Conservation (phyloP, 169 alveolate species). For the Plasmodium gaboni region DNA sequence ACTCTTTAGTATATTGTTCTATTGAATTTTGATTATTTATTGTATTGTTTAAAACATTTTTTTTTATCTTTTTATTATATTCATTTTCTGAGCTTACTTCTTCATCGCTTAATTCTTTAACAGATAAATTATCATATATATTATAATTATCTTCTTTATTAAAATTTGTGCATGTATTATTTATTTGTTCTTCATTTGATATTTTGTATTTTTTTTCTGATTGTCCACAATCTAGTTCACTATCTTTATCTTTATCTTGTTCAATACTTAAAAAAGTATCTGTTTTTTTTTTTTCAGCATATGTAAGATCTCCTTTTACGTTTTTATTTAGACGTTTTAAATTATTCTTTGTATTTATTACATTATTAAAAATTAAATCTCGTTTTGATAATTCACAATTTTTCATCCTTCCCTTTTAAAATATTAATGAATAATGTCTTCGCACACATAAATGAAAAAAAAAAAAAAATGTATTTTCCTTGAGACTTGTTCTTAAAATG, state of each 20-base stretch:
- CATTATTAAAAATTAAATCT: slow-evolving; percentile 9
- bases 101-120: slow-evolving; percentile 66
- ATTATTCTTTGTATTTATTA: slow-evolving; percentile 17
- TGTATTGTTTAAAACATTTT: slow-evolving; percentile 11
- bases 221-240: slow-evolving; percentile 21
- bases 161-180: slow-evolving; percentile 12
- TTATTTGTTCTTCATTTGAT: slow-evolving; percentile 11
- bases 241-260: not conserved
- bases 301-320: not conserved
- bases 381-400: slow-evolving; percentile 8
- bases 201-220: slow-evolving; percentile 26
- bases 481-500: no score
- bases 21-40: slow-evolving; percentile 8
- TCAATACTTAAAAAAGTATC: not conserved
- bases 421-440: not conserved
- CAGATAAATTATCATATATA: slow-evolving; percentile 50
- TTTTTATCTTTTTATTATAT: slow-evolving; percentile 42
- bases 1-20: slow-evolving; percentile 6
- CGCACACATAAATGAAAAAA: not conserved
- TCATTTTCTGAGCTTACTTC: slow-evolving; percentile 63
- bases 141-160: slow-evolving; percentile 26
- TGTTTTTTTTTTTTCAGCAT: slow-evolving; percentile 4
- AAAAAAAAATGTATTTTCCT: no score
- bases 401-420: slow-evolving; percentile 23
- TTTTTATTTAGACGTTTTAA: slow-evolving; percentile 16